Evolutionary conservation across 2,329 filamentous ascomycete species (phyloP).

Genomic region (Colletotrichum orchidophilum): DNA sequence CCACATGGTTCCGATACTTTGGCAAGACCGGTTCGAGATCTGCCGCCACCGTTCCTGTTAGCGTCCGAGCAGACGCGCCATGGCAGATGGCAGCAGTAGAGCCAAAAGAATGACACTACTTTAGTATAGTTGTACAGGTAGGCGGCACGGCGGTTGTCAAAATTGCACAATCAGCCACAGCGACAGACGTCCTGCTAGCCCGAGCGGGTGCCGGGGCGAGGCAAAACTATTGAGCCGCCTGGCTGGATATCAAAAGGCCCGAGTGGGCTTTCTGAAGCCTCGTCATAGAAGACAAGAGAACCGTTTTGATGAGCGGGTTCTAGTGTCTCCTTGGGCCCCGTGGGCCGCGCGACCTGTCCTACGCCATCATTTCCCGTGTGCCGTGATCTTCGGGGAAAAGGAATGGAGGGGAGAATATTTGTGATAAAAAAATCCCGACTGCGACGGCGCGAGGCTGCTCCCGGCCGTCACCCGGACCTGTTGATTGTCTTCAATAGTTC

Average conservation of each 20-base stretch:
- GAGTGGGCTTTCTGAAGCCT: neutral
- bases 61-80: constrained; percentile 6
- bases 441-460: constrained; percentile 14
- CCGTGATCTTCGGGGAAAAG: constrained; percentile 1
- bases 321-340: neutral
- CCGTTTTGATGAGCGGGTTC: neutral
- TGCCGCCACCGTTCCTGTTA: constrained; percentile 7
- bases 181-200: neutral
- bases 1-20: constrained; percentile 2
- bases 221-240: constrained; percentile 17
- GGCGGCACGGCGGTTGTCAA: constrained; percentile 14
- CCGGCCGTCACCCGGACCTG: constrained; percentile 1
- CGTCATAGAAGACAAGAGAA: constrained; percentile 1
- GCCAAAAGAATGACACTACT: neutral
- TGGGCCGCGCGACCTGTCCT: neutral
- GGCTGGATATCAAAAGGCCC: neutral
- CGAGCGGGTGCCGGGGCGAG: neutral
- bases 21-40: neutral
- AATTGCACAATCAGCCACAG: constrained; percentile 8
- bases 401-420: neutral
- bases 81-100: neutral
- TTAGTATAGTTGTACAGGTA: neutral
- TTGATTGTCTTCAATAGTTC: constrained; percentile 7
- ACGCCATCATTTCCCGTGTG: neutral
- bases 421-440: neutral